Evolutionary conservation across 208 protist genomes (phyloP).

Genomic region (Wallacemonas sp.): DNA sequence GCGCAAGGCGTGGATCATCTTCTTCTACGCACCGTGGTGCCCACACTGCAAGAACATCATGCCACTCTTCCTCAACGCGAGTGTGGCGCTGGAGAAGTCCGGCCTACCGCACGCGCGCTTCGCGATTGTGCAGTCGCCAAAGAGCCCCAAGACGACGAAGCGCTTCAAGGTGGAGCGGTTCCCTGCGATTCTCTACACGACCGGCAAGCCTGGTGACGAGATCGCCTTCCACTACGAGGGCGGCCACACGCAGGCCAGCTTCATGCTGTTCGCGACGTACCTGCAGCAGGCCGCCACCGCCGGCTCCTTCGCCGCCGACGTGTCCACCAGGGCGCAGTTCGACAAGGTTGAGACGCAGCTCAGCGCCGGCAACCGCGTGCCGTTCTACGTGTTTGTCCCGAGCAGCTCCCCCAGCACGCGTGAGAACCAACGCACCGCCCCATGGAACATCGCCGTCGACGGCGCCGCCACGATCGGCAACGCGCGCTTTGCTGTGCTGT

Average conservation of each 20-base stretch:
- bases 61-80: conserved; percentile 76
- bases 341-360: conserved; percentile 31
- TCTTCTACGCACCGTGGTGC: conserved; percentile 87
- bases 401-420: conserved; percentile 21
- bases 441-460: conserved; percentile 63
- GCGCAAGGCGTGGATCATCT: conserved; percentile 63
- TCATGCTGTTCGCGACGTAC: conserved; percentile 60
- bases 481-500: conserved; percentile 70
- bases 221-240: conserved; percentile 62
- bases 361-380: conserved; percentile 37
- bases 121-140: conserved; percentile 60
- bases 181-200: conserved; percentile 83
- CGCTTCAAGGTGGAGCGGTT: conserved; percentile 63
- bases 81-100: conserved; percentile 29
- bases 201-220: conserved; percentile 35
- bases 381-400: conserved; percentile 76
- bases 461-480: conserved; percentile 64
- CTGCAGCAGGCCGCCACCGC: conserved; percentile 42
- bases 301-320: conserved; percentile 66
- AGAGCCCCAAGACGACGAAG: conserved; percentile 36
- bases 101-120: conserved; percentile 45
- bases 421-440: conserved; percentile 30
- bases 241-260: conserved; percentile 45
- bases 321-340: conserved; percentile 48
- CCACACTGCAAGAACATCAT: conserved; percentile 72